Evolutionary conservation across 2,329 filamentous ascomycete genomes (phyloP), one percentile per base, ranked within the genome.

Genomic region (Rutstroemia sp.): DNA sequence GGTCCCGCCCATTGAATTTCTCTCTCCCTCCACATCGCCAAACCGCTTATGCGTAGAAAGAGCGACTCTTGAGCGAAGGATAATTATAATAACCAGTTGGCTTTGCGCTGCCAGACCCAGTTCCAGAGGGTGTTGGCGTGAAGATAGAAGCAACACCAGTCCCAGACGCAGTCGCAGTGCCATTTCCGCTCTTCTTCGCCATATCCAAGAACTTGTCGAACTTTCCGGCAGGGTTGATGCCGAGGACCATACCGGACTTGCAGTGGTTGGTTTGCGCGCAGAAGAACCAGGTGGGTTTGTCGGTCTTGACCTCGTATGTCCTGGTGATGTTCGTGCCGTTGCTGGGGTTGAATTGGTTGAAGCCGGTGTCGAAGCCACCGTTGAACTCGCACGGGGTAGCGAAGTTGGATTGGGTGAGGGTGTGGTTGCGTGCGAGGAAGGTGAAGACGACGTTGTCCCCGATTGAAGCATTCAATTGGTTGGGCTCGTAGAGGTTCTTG

Each of bases 401-500:
- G 64, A 89, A 88, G 16, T 77, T 73, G 36, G 86, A 88, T 71
- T 89, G 86, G 1, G 85, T 87, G 55, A 81, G 83, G 21, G 84
- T 88, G 76, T 89, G 86, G 77, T 89, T 89, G 70, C 78, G 76
- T 64, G 78, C 78, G 70, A 85, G 76, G 76, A 89, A 89, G 63
- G 80, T 79, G 72, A 89, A 89, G 69, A 85, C 72, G 63, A 90
- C 79, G 65, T 81, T 82, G 69, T 89, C 86, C 51, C 86, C 86
- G 1, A 85, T 71, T 44, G 73, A 73, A 46, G 86, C 82, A 54
- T 72, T 69, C 64, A 89, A 72, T 63, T 79, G 72, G 59, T 80
- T 74, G 25, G 86, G 86, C 47, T 74, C 76, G 73, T 80, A 89
- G 46, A 50, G 1, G 2, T 49, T 49, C 6, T 34, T 27, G 6